Conservation (phyloP, 2,329 filamentous ascomycete species). For the Trematosphaeria pertusa region DNA sequence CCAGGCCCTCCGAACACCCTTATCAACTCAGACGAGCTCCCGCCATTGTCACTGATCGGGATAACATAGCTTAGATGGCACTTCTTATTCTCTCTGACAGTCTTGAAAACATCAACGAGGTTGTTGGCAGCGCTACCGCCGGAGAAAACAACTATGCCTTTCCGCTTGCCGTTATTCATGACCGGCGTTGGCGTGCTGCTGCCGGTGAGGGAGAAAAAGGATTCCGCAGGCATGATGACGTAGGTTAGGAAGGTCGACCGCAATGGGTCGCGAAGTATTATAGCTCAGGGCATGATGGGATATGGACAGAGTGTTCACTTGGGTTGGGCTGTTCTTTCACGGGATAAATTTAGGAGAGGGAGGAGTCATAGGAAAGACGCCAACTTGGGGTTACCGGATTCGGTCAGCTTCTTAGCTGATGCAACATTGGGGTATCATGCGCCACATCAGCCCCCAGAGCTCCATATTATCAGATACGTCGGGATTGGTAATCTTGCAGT, state of each 20-base stretch:
- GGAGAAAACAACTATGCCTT: conserved; percentile 83
- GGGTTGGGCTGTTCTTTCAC: conserved; percentile 18
- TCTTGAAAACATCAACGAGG: conserved; percentile 86
- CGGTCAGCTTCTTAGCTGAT: conserved; percentile 13
- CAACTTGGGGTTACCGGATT: conserved; percentile 19
- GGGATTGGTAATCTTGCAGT: too few relatives aligned
- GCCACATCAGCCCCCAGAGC: too few relatives aligned
- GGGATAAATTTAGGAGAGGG: conserved; percentile 17
- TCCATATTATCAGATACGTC: too few relatives aligned
- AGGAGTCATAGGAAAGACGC: conserved; percentile 29
- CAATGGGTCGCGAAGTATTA: conserved; percentile 15
- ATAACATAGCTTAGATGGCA: conserved; percentile 84
- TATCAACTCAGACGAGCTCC: conserved; percentile 91
- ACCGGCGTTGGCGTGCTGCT: conserved; percentile 22
- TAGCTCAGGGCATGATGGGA: conserved; percentile 27
- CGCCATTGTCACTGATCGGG: conserved; percentile 94
- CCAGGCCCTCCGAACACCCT: conserved; percentile 94
- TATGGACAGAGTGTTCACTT: conserved; percentile 30
- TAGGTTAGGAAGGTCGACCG: conserved; percentile 18
- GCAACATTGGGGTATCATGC: conserved; percentile 7
- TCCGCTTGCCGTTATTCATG: conserved; percentile 37
- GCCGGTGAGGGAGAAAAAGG: conserved; percentile 19
- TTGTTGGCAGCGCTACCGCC: conserved; percentile 94
- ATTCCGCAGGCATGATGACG: conserved; percentile 29
- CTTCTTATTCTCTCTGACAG: conserved; percentile 65